Conservation (phyloP, 345 rosid species). For the Pistacia atlantica region DNA sequence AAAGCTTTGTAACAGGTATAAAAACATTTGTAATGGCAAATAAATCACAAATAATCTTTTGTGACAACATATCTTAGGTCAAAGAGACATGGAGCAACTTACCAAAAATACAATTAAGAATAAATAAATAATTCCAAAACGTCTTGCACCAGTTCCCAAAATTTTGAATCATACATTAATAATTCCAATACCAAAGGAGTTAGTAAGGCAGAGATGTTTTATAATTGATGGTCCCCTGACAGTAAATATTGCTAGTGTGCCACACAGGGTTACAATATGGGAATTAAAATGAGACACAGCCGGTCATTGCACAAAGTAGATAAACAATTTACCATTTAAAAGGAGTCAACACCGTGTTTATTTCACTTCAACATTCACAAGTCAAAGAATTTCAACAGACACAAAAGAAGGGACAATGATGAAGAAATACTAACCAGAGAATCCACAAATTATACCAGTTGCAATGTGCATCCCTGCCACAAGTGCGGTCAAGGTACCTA, state of each 20-base stretch:
- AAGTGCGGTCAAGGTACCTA: too few species aligned
- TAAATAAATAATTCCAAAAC: neutral
- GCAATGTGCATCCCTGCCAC: too few species aligned
- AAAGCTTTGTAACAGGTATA: too few species aligned
- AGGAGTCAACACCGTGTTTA: too few species aligned
- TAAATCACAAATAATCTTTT: too few species aligned
- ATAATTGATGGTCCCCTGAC: neutral
- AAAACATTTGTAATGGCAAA: too few species aligned
- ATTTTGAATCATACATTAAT: neutral
- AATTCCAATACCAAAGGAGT: neutral
- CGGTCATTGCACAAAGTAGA: neutral
- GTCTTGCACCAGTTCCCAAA: neutral
- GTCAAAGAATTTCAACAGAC: too few species aligned
- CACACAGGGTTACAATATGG: neutral
- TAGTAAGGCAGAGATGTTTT: neutral
- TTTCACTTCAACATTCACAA: too few species aligned
- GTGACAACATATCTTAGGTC: neutral
- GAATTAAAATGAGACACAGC: neutral
- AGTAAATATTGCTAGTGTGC: neutral
- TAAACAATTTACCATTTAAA: neutral
- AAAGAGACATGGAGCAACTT: neutral
- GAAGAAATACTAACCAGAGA: too few species aligned
- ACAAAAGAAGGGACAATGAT: too few species aligned
- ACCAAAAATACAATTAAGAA: neutral
- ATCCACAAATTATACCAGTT: too few species aligned